Conservation (phyloP, 495 filamentous ascomycete species). For the Aspergillus homomorphus region DNA sequence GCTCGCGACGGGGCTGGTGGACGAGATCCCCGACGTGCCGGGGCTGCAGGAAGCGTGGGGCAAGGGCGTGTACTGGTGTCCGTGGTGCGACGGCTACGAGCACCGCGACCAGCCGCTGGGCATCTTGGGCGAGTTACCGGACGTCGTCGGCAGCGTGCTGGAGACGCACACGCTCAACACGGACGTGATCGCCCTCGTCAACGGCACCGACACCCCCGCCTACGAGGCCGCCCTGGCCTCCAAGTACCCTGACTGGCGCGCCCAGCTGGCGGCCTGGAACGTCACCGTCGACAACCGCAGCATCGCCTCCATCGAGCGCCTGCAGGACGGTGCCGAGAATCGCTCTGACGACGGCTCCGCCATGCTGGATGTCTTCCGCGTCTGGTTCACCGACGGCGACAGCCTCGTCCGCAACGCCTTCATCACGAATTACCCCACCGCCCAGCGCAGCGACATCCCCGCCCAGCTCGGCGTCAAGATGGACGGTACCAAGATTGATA, state of each 20-base stretch:
- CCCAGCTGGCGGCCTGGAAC: constrained; percentile 45
- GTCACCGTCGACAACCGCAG: constrained; percentile 53
- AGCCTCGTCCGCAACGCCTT: constrained; percentile 47
- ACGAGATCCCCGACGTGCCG: constrained; percentile 51
- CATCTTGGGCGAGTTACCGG: constrained; percentile 42
- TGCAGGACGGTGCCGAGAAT: constrained; percentile 38
- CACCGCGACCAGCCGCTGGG: constrained; percentile 55
- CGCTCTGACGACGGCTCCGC: constrained; percentile 40
- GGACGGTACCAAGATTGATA: constrained; percentile 44
- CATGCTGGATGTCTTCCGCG: constrained; percentile 48
- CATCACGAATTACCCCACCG: constrained; percentile 47
- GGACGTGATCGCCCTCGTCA: constrained; percentile 49
- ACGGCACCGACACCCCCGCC: constrained; percentile 49
- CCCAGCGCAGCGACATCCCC: constrained; percentile 38
- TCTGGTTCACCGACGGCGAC: constrained; percentile 49
- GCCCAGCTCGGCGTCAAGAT: constrained; percentile 42
- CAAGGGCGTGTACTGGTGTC: constrained; percentile 59
- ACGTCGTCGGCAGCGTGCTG: constrained; percentile 41
- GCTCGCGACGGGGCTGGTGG: constrained; percentile 53
- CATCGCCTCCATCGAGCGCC: constrained; percentile 44
- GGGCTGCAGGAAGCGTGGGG: constrained; percentile 52
- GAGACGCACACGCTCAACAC: constrained; percentile 48
- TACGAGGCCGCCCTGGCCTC: constrained; percentile 33
- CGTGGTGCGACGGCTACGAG: constrained; percentile 61
- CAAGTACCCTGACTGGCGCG: constrained; percentile 43